Conservation (phyloP, 257 asterid genomes). For the Solanum megistacrolobum region DNA sequence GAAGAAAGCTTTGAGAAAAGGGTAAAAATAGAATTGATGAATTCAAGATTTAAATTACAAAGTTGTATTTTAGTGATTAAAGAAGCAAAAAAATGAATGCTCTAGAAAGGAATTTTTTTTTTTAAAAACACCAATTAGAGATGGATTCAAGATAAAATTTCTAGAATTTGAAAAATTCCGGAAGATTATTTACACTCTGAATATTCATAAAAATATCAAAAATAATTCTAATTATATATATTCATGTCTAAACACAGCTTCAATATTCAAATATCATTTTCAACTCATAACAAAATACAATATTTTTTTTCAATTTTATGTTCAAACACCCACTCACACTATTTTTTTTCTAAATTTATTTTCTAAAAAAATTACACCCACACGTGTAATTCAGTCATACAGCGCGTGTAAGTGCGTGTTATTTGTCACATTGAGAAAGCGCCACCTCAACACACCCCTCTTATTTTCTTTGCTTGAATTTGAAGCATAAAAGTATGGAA, state of each 20-base stretch:
- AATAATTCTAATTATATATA: background rate
- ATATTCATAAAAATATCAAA: background rate
- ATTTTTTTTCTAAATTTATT: background rate
- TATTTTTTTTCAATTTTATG: background rate
- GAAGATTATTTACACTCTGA: background rate
- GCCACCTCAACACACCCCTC: constrained; percentile 1
- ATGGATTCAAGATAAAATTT: background rate
- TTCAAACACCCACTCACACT: background rate
- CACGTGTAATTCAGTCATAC: background rate
- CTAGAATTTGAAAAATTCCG: background rate
- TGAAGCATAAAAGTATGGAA: background rate
- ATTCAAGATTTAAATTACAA: background rate
- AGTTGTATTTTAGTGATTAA: too few species aligned
- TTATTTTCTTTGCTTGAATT: background rate
- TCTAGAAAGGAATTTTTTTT: too few species aligned
- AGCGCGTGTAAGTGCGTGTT: background rate
- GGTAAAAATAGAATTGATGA: background rate
- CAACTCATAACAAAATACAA: background rate
- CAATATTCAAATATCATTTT: background rate
- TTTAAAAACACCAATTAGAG: background rate
- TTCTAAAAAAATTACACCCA: background rate
- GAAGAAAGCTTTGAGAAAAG: background rate
- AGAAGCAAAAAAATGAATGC: too few species aligned
- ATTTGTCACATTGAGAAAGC: background rate
- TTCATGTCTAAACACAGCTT: background rate